These are phyloP conservation scores for Pisolithus tinctorius DNA, from an alignment of 768 basidiomycete species.

Conservation along the genomic window DNA sequence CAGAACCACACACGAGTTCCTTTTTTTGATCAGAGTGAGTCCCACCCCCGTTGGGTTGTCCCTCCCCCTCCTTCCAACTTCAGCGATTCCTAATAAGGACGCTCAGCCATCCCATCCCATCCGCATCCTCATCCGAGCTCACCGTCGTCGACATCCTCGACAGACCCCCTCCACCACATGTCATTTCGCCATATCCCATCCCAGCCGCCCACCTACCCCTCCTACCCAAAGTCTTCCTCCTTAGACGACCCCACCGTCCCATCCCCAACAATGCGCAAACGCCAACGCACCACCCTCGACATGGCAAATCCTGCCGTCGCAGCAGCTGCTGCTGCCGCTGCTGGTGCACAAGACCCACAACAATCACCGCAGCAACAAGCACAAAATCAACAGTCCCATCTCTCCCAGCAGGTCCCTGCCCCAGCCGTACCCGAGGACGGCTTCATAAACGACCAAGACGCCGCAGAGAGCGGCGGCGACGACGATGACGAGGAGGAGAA, in stretches of 20 bases:
- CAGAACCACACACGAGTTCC: conserved; percentile 29
- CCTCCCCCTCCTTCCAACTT: conserved; percentile 37
- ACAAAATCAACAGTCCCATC: conserved; percentile 19
- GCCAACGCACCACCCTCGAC: conserved; percentile 54
- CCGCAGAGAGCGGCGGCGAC: conserved; percentile 64
- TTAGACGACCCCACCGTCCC: conserved; percentile 39
- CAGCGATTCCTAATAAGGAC: conserved; percentile 38
- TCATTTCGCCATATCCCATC: conserved; percentile 35
- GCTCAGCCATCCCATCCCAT: conserved; percentile 8
- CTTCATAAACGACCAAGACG: conserved; percentile 85
- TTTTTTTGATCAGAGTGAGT: conserved; percentile 36
- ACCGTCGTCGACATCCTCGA: conserved; percentile 18
- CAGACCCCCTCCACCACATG: conserved; percentile 22
- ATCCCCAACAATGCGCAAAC: conserved; percentile 59
- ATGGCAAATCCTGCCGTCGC: conserved; percentile 35
- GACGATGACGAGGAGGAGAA: conserved; percentile 84
- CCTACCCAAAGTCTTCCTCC: conserved; percentile 33
- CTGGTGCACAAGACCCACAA: conserved; percentile 28
- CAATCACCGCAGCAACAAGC: conserved; percentile 17
- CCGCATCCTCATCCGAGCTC: conserved; percentile 27
- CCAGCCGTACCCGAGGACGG: conserved; percentile 60
- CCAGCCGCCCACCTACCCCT: conserved; percentile 36
- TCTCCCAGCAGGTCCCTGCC: conserved; percentile 17
- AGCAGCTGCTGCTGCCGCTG: conserved; percentile 21
- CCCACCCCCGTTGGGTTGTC: conserved; percentile 27